Base-by-base conservation (phyloP, 768 basidiomycete species). In the Phylloporus sp. region DNA sequence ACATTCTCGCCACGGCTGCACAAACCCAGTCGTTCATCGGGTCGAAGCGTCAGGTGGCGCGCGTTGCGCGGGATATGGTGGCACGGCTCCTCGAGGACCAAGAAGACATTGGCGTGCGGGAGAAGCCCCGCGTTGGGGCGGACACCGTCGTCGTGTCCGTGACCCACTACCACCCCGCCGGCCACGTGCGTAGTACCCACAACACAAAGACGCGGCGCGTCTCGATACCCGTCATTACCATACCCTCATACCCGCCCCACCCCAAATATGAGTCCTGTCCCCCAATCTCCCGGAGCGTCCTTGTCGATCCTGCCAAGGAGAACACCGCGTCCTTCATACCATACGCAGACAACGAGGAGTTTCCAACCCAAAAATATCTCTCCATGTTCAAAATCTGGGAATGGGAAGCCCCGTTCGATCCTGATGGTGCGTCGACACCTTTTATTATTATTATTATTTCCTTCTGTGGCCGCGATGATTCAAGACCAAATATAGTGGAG, bases 231-330 rank as follows among this genome's bases (percentile, higher is more conserved):
- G 48, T 56, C n/a, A 29, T 53, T 35, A 47, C 48, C 21, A 15
- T 63, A 14, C 49, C 57, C 20, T 6, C 32, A 9, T 26, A 53
- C 33, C 29, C 38, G 15, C 55, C 67, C 4, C 62, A 68, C 29
- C 62, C 69, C 0, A 33, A 45, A 1, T 80, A 80, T 49, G 72
- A 74, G 14, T 64, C 64, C n/a, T 81, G 79, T 51, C 65, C 79
- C 0, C 72, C 79, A 0, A 48, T 60, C 1, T 67, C 69, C 1
- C 56, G 60, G 15, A 78, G 65, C 46, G 50, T 69, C 34, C 17
- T 44, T 14, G 27, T 52, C 28, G 23, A 54, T 14, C 11, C 6
- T 9, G 2, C 9, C 4, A 37, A 54, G 6, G 47, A 36, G 3
- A 2, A 52, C 1, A 29, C 26, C 4, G 31, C 48, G 2, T 11